Base-by-base conservation (phyloP, 495 filamentous ascomycete species). In the Jackrogersella multiformis region DNA sequence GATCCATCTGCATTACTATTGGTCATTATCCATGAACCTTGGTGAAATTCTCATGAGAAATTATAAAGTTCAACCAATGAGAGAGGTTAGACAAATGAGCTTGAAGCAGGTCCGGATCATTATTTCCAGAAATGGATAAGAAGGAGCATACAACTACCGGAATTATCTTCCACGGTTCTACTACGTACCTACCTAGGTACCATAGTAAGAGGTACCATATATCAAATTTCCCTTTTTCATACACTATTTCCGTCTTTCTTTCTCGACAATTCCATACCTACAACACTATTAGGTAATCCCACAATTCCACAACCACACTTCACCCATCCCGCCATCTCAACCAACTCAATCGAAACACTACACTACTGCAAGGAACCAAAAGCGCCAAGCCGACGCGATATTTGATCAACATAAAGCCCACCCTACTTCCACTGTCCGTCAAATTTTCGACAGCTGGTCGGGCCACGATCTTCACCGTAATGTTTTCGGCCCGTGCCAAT, bases 331-430 rank as follows among this genome's bases (percentile, higher is more conserved):
- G 13, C 13, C 42, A 45, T 8, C 42, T 45, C 12, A 45, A 18
- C 32, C 45, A 26, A 13, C 24, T 32, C 26, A 6, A 10, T 18
- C n/a, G n/a, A 49, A n/a, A n/a, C n/a, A n/a, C n/a, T n/a, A n/a
- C 38, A 24, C 52, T 67, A 67, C 63, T 69, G 66, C 55, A 69
- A 46, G 59, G 66, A 41, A 69, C 59, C 59, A 45, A 35, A 35
- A 28, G 30, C 16, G 32, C 34, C 56, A 46, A 46, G 32, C 39
- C 26, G 39, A 38, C 23, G 42, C 34, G 23, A 24, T 28, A 54
- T 53, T 58, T 26, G 56, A 66, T 66, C 56, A 35, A 41, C 41
- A 36, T 20, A n/a, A n/a, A 39, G 26, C 24, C 30, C 55, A 48
- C 34, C 34, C 5, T 18, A 28, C 21, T n/a, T 28, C 30, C 42